Evolutionary conservation across 1,284 basidiomycete species (phyloP).

Genomic region (Trichosporon coremiiforme): DNA sequence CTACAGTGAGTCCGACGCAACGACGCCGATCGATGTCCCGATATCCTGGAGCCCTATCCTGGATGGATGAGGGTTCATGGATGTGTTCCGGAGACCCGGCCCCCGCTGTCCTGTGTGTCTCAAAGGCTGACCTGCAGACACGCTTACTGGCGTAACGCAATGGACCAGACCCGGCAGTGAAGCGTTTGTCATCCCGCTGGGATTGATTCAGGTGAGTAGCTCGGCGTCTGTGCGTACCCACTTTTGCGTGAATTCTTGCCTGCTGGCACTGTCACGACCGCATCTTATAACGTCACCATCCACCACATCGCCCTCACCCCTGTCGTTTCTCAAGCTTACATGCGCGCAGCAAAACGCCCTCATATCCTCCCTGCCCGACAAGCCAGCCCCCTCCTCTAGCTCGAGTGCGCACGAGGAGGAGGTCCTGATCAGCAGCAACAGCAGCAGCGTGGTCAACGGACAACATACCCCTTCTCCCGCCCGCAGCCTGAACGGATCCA

Average conservation of each 20-base stretch:
- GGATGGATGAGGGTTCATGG: neutral
- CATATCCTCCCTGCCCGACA: constrained; percentile 6
- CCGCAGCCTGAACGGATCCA: constrained; percentile 15
- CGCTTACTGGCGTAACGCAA: constrained; percentile 78
- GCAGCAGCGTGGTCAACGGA: neutral
- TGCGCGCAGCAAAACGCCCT: constrained; percentile 16
- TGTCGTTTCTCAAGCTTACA: constrained; percentile 14
- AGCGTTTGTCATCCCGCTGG: constrained; percentile 85
- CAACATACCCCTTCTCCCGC: neutral
- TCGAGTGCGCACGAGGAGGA: constrained; percentile 4
- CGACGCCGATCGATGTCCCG: neutral
- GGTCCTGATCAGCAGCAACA: neutral
- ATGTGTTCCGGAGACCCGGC: neutral
- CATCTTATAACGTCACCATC: constrained; percentile 4
- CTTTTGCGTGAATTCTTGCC: neutral
- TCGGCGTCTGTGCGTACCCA: constrained; percentile 1
- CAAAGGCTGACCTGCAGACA: constrained; percentile 53
- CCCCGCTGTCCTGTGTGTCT: neutral
- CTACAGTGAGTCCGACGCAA: constrained; percentile 63
- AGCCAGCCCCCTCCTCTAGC: constrained; percentile 12
- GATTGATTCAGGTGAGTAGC: constrained; percentile 67
- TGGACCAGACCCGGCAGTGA: constrained; percentile 74
- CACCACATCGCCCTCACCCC: neutral
- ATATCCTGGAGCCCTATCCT: neutral
- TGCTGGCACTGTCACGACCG: neutral